phyloP scores from a whole-genome alignment of 352 stramenopile genomes.

The Lagenidium giganteum region DNA sequence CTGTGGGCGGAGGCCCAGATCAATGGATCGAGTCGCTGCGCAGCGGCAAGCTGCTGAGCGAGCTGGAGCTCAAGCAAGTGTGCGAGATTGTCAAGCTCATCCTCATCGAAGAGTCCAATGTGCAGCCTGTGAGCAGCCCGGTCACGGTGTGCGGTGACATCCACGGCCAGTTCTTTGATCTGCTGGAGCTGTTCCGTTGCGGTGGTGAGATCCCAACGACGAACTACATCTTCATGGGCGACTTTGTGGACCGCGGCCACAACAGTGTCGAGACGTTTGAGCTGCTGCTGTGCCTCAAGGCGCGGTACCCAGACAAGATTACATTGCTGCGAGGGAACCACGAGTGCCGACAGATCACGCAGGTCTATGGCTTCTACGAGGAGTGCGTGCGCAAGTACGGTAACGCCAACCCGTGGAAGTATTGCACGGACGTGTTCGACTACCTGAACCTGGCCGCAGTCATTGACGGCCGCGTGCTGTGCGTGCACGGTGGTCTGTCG shows the following conservation, averaged over 20 bases:
- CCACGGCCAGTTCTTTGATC: constrained; percentile 88
- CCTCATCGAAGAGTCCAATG: constrained; percentile 90
- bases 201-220: constrained; percentile 80
- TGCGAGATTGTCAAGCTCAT: constrained; percentile 90
- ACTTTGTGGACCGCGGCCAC: constrained; percentile 89
- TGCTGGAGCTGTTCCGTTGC: constrained; percentile 85
- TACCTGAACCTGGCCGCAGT: constrained; percentile 93
- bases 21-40: constrained; percentile 84
- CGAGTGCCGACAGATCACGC: constrained; percentile 94
- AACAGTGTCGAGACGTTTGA: constrained; percentile 90
- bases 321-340: constrained; percentile 86
- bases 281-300: constrained; percentile 84
- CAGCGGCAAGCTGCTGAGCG: constrained; percentile 72
- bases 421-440: constrained; percentile 97
- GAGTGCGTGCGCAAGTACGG: constrained; percentile 97
- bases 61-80: constrained; percentile 86
- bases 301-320: constrained; percentile 84
- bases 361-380: constrained; percentile 98
- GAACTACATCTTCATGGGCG: constrained; percentile 91
- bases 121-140: constrained; percentile 85
- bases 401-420: constrained; percentile 94
- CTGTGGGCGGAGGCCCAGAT: constrained; percentile 56
- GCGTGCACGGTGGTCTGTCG: constrained; percentile 94
- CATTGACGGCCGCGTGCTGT: constrained; percentile 89
- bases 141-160: constrained; percentile 89